phyloP scores from a whole-genome alignment of 2,329 filamentous ascomycete genomes.

The Aspergillus latus region DNA sequence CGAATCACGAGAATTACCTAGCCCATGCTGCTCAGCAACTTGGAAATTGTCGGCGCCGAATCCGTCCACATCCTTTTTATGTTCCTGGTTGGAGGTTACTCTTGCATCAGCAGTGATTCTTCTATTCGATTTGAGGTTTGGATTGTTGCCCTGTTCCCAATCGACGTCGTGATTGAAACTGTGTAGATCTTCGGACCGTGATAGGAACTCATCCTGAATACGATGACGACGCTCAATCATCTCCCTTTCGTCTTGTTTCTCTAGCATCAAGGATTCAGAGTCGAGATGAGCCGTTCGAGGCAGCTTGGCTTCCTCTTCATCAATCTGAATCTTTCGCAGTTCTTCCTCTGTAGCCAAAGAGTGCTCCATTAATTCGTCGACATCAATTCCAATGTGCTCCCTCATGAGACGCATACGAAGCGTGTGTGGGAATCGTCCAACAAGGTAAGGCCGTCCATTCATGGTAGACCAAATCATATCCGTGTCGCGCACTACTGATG shows the following conservation, averaged over 20 bases:
- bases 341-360: slow-evolving; percentile 68
- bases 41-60: slow-evolving; percentile 76
- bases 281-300: slow-evolving; percentile 26
- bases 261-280: slow-evolving; percentile 33
- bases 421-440: slow-evolving; percentile 89
- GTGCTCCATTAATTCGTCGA: slow-evolving; percentile 84
- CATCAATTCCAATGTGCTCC: slow-evolving; percentile 93
- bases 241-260: slow-evolving; percentile 43
- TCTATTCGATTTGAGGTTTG: slow-evolving; percentile 55
- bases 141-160: slow-evolving; percentile 59
- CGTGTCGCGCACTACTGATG: slow-evolving; percentile 85
- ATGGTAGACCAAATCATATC: slow-evolving; percentile 91
- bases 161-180: slow-evolving; percentile 78
- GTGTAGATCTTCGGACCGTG: slow-evolving; percentile 55
- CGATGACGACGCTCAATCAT: slow-evolving; percentile 45
- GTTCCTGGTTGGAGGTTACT: slow-evolving; percentile 61
- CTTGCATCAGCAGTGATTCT: slow-evolving; percentile 58
- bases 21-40: slow-evolving; percentile 59
- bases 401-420: slow-evolving; percentile 92
- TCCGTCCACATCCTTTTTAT: slow-evolving; percentile 75
- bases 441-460: slow-evolving; percentile 83
- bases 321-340: slow-evolving; percentile 59
- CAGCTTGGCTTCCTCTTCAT: slow-evolving; percentile 43
- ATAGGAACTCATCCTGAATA: slow-evolving; percentile 57
- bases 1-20: slow-evolving; percentile 69